A percentile compares a stretch with the other conserved stretches of the same genome.
phyloP scores from a whole-genome alignment of 164 flowering plant genomes.

The Vitis cinerea region DNA sequence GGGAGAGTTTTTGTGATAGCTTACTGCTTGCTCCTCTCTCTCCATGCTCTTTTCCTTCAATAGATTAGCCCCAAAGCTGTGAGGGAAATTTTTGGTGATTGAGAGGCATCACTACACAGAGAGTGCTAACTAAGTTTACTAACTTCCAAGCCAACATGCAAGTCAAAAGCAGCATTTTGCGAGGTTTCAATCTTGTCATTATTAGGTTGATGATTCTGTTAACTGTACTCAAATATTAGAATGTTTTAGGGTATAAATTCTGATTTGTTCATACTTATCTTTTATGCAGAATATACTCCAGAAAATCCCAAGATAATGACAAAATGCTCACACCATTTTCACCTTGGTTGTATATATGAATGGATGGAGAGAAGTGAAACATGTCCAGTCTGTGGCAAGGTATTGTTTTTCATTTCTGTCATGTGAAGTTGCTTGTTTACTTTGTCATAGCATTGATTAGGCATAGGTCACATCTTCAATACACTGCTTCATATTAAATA shows the following conservation, averaged over 20 bases:
- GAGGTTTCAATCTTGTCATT: not conserved
- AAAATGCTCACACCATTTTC: conserved; percentile 89
- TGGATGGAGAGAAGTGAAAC: conserved; percentile 98
- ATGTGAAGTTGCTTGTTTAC: not conserved
- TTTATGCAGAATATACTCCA: conserved; percentile 72
- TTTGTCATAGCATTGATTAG: too few relatives aligned
- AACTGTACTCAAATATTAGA: not conserved
- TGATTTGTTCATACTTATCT: not conserved
- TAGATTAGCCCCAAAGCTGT: not conserved
- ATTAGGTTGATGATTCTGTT: too few relatives aligned
- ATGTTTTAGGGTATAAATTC: not conserved
- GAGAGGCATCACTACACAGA: not conserved
- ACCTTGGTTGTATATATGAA: conserved; percentile 94
- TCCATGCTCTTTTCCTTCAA: not conserved
- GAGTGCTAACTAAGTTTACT: not conserved
- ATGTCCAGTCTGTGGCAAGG: conserved; percentile 98
- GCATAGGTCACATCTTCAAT: too few relatives aligned
- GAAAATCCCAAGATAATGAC: conserved; percentile 92
- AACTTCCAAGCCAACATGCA: not conserved
- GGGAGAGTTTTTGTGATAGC: not conserved
- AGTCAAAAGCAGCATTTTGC: not conserved
- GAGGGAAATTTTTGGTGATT: not conserved
- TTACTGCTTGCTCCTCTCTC: not conserved
- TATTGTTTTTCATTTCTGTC: conserved; percentile 18
- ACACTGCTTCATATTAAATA: too few relatives aligned